A percentile compares a stretch with the other conserved stretches of the same genome.
Evolutionary conservation across 2,329 filamentous ascomycete genomes (phyloP).

Genomic region (Apiospora malaysiana): DNA sequence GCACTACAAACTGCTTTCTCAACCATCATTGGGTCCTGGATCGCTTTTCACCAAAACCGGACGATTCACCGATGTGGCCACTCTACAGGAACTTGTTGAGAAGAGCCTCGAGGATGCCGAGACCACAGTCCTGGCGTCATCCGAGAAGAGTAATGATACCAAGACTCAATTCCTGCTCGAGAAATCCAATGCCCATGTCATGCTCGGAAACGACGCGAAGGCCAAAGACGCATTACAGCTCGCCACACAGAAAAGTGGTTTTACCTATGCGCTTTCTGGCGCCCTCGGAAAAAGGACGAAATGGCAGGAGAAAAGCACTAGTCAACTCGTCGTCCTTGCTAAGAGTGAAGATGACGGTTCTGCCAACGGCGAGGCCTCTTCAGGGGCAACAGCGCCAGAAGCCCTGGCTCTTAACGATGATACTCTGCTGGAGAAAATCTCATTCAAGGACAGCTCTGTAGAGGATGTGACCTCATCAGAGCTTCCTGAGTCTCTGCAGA

Average conservation of each 20-base stretch:
- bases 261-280: conserved; percentile 84
- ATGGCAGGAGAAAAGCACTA: conserved; percentile 79
- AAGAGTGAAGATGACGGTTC: conserved; percentile 63
- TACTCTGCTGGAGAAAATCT: conserved; percentile 86
- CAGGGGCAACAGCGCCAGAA: conserved; percentile 56
- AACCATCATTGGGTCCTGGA: conserved; percentile 59
- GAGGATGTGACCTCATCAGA: conserved; percentile 38
- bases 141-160: conserved; percentile 50
- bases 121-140: conserved; percentile 25
- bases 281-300: conserved; percentile 84
- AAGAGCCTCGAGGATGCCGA: conserved; percentile 50
- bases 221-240: conserved; percentile 73
- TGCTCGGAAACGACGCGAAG: conserved; percentile 80
- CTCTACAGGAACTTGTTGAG: conserved; percentile 57
- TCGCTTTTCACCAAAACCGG: conserved; percentile 61
- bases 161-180: conserved; percentile 79
- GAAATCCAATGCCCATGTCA: conserved; percentile 79
- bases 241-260: conserved; percentile 70
- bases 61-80: conserved; percentile 65
- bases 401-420: conserved; percentile 87
- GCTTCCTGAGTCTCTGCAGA: conserved; percentile 66
- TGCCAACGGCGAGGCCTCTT: neutral
- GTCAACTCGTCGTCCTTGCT: conserved; percentile 89
- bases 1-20: conserved; percentile 65
- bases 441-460: conserved; percentile 68